These are phyloP conservation scores for Alnus rubra DNA, from an alignment of 306 rosid species.

Conservation along the genomic window DNA sequence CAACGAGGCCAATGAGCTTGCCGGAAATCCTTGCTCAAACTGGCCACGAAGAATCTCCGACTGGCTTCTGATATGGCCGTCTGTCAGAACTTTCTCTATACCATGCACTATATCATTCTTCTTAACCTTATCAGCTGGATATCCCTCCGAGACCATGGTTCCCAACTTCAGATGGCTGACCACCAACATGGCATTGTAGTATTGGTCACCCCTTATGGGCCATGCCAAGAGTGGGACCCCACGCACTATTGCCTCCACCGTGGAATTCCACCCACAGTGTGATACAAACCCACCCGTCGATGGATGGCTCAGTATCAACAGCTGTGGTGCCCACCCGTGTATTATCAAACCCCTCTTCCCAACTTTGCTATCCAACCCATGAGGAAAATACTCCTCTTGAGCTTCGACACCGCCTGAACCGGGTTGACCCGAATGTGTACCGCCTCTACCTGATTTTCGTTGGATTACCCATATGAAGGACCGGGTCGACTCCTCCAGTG, in stretches of 20 bases:
- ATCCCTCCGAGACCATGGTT: conserved; percentile 33
- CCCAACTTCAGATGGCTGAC: conserved; percentile 51
- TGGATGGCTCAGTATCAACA: conserved; percentile 63
- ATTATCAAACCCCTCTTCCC: conserved; percentile 59
- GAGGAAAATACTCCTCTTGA: conserved; percentile 36
- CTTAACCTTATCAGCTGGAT: conserved; percentile 22
- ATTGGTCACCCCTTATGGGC: conserved; percentile 72
- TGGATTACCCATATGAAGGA: conserved; percentile 66
- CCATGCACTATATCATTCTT: conserved; percentile 46
- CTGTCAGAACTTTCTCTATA: conserved; percentile 44
- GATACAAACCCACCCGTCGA: conserved; percentile 76
- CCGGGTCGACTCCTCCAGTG: conserved; percentile 36
- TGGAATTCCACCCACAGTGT: conserved; percentile 79
- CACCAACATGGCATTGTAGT: conserved; percentile 47
- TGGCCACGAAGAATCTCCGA: conserved; percentile 24
- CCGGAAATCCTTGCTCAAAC: conserved; percentile 54
- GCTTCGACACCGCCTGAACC: conserved; percentile 34
- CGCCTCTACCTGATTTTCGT: conserved; percentile 10
- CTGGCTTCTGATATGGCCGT: conserved; percentile 36
- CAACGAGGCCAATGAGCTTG: conserved; percentile 45
- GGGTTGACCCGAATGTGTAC: conserved; percentile 5
- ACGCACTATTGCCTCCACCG: conserved; percentile 56
- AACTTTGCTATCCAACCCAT: conserved; percentile 35
- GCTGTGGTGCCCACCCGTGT: conserved; percentile 76
- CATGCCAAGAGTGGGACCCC: conserved; percentile 68